Conservation (phyloP, 805 yeast species). For the Teunomyces barrocoloradensis region DNA sequence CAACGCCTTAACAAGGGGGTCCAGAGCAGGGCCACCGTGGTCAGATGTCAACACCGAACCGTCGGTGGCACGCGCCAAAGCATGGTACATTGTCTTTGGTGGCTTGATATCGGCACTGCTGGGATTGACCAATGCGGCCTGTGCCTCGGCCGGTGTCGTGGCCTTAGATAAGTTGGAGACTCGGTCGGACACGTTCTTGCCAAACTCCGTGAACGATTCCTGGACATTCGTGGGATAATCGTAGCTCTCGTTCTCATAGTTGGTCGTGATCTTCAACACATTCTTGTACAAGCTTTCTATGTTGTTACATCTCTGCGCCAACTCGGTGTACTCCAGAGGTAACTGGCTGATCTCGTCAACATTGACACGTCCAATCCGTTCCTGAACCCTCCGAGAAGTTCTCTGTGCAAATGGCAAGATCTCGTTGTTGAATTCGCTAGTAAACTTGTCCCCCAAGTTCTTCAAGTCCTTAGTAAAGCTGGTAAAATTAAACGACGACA, state of each 20-base stretch:
- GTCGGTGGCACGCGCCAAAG: constrained; percentile 73
- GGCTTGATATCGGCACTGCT: constrained; percentile 45
- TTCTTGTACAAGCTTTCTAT: constrained; percentile 42
- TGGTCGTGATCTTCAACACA: constrained; percentile 41
- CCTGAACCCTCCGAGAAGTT: constrained; percentile 76
- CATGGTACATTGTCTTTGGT: constrained; percentile 83
- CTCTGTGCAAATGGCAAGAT: constrained; percentile 69
- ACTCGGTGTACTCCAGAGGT: constrained; percentile 71
- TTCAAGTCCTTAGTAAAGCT: constrained; percentile 42
- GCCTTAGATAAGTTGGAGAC: constrained; percentile 70
- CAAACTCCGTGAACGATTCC: constrained; percentile 73
- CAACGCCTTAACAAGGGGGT: constrained; percentile 60
- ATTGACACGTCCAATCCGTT: constrained; percentile 67
- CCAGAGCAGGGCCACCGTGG: constrained; percentile 30
- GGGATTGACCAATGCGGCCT: constrained; percentile 57
- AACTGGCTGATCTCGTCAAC: constrained; percentile 70
- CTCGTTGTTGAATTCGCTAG: constrained; percentile 54
- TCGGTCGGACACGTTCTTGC: constrained; percentile 61
- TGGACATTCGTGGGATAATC: constrained; percentile 77
- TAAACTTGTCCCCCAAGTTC: constrained; percentile 41
- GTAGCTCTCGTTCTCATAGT: constrained; percentile 73
- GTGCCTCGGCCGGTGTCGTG: constrained; percentile 77
- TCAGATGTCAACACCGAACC: constrained; percentile 44
- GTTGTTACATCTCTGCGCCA: constrained; percentile 39
- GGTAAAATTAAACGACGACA: constrained; percentile 46